These are phyloP conservation scores for Endothia cerciana DNA, from an alignment of 2,329 filamentous ascomycete species.

Conservation along the genomic window DNA sequence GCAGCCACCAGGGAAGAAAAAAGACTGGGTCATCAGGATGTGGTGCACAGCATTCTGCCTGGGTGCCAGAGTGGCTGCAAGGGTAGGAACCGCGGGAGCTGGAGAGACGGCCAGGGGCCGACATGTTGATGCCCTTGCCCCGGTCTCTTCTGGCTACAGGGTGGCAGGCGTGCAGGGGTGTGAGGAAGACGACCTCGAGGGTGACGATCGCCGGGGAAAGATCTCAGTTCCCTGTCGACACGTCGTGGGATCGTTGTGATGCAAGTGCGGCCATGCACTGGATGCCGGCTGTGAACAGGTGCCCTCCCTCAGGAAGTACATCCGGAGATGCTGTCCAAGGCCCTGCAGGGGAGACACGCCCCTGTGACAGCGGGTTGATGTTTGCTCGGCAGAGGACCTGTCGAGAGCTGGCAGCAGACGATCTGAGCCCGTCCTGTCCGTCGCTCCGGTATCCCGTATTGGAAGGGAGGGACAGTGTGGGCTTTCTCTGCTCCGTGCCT, in stretches of 20 bases:
- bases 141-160: constrained; percentile 23
- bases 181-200: constrained; percentile 3
- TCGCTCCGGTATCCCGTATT: not conserved
- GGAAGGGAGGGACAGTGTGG: not conserved
- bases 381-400: not conserved
- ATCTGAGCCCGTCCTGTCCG: too few species aligned
- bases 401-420: not conserved
- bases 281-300: not conserved
- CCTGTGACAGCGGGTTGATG: not conserved
- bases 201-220: constrained; percentile 29
- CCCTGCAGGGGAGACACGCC: not conserved
- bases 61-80: constrained; percentile 21
- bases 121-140: constrained; percentile 14
- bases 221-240: constrained; percentile 35
- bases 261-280: constrained; percentile 8
- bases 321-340: not conserved
- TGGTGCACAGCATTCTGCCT: not conserved
- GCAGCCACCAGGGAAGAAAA: constrained; percentile 18
- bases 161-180: constrained; percentile 16
- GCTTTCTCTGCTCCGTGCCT: not conserved
- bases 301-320: not conserved
- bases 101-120: constrained; percentile 29
- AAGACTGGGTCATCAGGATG: constrained; percentile 27
- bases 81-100: constrained; percentile 32
- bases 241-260: constrained; percentile 29